phyloP scores from a whole-genome alignment of 106 monocot genomes.

The Dioscorea zingiberensis region DNA sequence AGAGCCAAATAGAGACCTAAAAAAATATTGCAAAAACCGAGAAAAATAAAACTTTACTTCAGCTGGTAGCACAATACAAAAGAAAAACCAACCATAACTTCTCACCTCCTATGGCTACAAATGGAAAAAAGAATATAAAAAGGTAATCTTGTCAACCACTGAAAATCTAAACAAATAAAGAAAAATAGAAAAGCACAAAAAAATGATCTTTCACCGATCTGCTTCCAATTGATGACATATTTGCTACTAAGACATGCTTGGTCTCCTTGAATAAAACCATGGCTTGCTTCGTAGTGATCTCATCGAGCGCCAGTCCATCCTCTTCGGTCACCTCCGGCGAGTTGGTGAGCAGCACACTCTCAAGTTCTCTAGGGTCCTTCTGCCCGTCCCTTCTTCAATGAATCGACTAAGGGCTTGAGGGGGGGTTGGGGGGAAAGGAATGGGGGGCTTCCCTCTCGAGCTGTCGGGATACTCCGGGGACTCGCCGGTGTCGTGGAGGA shows the following conservation, averaged over 20 bases:
- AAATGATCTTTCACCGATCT: conserved; percentile 61
- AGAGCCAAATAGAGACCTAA: neutral
- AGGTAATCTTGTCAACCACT: conserved; percentile 1
- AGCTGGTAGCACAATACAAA: conserved; percentile 62
- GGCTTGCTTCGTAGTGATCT: conserved; percentile 44
- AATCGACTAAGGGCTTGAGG: no score
- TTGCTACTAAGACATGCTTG: conserved; percentile 42
- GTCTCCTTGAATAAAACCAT: conserved; percentile 56
- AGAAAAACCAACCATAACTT: conserved; percentile 74
- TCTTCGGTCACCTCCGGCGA: no score
- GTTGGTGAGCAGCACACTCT: no score
- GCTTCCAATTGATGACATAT: conserved; percentile 59
- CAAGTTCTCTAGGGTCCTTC: no score
- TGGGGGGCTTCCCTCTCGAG: no score
- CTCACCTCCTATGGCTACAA: conserved; percentile 84
- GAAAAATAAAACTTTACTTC: conserved; percentile 38
- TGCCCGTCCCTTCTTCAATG: no score
- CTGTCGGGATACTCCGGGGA: no score
- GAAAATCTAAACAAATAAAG: neutral
- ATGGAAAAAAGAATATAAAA: no score
- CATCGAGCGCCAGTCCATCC: conserved; percentile 53
- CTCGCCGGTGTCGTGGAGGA: no score
- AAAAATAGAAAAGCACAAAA: neutral
- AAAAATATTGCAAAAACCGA: neutral
- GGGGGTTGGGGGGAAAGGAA: no score